phyloP scores from a whole-genome alignment of 768 basidiomycete genomes.

The Amylocystis lapponica region DNA sequence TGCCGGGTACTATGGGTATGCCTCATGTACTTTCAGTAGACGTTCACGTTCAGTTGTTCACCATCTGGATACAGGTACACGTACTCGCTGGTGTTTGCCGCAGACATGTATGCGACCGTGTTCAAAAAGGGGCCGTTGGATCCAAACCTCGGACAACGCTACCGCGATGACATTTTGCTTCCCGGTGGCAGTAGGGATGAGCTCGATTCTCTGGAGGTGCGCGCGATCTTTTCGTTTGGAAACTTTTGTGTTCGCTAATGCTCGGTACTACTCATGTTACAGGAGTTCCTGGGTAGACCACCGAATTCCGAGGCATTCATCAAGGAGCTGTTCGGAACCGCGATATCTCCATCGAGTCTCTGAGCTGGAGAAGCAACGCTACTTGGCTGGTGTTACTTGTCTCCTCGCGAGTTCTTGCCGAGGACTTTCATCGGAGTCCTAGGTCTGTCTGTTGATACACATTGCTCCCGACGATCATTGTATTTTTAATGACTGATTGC shows the following conservation, averaged over 20 bases:
- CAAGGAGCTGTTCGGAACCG: constrained; percentile 50
- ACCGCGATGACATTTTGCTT: constrained; percentile 70
- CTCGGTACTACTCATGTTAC: background rate
- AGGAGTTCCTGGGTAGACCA: constrained; percentile 75
- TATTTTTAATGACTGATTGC: too few species aligned
- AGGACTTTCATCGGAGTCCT: too few species aligned
- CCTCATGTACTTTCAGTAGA: background rate
- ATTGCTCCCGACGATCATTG: too few species aligned
- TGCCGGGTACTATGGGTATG: constrained; percentile 65
- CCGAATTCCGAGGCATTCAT: constrained; percentile 76
- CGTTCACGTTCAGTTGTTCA: too few species aligned
- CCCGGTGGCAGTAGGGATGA: constrained; percentile 80
- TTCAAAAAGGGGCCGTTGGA: constrained; percentile 78
- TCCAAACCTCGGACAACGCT: constrained; percentile 56
- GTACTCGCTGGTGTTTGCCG: constrained; percentile 62
- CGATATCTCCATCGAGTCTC: background rate
- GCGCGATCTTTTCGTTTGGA: background rate
- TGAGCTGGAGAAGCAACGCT: too few species aligned
- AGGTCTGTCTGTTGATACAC: too few species aligned
- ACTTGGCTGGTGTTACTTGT: too few species aligned
- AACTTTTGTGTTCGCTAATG: background rate
- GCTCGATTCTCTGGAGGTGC: constrained; percentile 68
- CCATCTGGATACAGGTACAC: constrained; percentile 36
- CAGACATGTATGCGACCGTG: constrained; percentile 65
- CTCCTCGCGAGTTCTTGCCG: too few species aligned